Percentiles rank a stretch among this genome's conserved stretches.
Evolutionary conservation across 495 filamentous ascomycete genomes (phyloP).

Genomic region (Hypoxylon trugodes): DNA sequence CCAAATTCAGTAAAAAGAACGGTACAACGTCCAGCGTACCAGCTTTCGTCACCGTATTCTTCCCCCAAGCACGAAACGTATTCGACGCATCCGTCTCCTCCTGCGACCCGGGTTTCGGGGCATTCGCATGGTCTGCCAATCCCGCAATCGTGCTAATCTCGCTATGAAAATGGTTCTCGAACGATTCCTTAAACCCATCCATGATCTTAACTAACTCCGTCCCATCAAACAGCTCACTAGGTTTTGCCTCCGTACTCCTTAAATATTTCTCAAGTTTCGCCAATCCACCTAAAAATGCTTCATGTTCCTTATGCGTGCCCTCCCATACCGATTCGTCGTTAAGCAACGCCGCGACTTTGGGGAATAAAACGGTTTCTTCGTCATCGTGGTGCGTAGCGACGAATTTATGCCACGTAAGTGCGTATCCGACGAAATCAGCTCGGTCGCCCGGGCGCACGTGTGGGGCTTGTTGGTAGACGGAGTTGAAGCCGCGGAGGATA

Average conservation of each 20-base stretch:
- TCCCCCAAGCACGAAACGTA: constrained; percentile 56
- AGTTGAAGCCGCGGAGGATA: constrained; percentile 67
- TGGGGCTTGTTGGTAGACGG: constrained; percentile 62
- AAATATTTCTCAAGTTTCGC: constrained; percentile 60
- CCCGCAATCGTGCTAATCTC: constrained; percentile 62
- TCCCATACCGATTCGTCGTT: constrained; percentile 55
- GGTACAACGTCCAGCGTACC: constrained; percentile 60
- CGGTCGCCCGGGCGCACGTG: constrained; percentile 52
- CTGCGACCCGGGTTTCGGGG: constrained; percentile 54
- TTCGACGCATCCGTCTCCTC: constrained; percentile 47
- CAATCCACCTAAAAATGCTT: constrained; percentile 59
- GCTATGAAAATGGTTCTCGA: constrained; percentile 61
- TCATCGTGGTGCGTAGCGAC: constrained; percentile 64
- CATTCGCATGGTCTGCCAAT: constrained; percentile 55
- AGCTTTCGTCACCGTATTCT: constrained; percentile 59
- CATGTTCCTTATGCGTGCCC: constrained; percentile 60
- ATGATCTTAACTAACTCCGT: constrained; percentile 57
- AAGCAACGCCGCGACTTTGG: constrained; percentile 59
- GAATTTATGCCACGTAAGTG: constrained; percentile 59
- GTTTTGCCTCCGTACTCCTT: constrained; percentile 32
- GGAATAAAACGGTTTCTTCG: constrained; percentile 61
- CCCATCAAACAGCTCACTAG: constrained; percentile 51
- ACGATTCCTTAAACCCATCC: constrained; percentile 54
- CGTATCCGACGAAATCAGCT: constrained; percentile 61
- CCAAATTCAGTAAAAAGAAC: constrained; percentile 66